Evolutionary conservation across 257 asterid species (phyloP), one percentile per base, ranked within the genome.

Genomic region (Gardenia jasminoides): DNA sequence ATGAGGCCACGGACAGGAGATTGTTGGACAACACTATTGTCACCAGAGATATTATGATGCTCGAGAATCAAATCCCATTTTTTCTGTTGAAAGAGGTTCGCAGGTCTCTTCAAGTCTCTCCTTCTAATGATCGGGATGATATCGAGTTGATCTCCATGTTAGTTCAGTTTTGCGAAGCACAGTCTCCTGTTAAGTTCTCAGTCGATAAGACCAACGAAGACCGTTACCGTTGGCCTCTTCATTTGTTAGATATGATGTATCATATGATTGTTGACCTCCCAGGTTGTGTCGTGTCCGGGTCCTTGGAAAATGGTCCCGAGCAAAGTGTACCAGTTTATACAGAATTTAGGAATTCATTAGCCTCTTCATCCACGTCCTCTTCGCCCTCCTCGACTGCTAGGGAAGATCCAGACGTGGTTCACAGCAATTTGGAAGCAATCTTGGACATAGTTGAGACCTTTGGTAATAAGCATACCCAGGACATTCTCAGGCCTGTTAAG

Each of bases 41-140:
- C 17, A 70, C 84, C 1, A 76, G 82, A 50, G 89, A 88, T 70
- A 67, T 86, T 3, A 20, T 88, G 81, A 85, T 88, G 87, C 80
- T 83, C 22, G 89, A 85, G 76, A 88, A 88, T 66, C 92, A 88
- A 77, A 86, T 88, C 43, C 92, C 87, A 0, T 59, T 58, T 24
- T 3, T 83, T 33, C 15, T 77, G 24, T n/a, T 89, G 33, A 74
- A 77, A 67, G 80, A 77, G 78, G 84, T 88, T 39, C 73, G 61
- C 0, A 56, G 62, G 54, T 59, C 58, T 44, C 75, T 84, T 41
- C 36, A 43, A 30, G 1, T 83, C 2, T 70, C 75, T 19, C 28
- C 78, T 0, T 58, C 33, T 7, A 11, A n/a, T 2, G 81, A 65
- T 2, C 81, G 76, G 3, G 58, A 68, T 10, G 77, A 17, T 24